Conservation (phyloP, 345 rosid genomes). For the Conringia planisiliqua region DNA sequence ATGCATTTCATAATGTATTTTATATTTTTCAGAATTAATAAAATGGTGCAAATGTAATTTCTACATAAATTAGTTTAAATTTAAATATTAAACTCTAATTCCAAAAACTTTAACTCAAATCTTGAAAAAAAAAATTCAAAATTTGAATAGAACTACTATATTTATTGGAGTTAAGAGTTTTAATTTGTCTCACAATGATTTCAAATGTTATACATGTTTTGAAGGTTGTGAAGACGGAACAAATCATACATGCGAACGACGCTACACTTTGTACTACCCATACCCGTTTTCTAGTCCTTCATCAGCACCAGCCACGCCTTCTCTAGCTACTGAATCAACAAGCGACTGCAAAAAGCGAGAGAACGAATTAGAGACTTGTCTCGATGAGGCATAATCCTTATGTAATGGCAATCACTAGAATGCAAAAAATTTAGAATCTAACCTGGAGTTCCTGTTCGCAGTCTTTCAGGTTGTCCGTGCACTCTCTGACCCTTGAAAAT, state of each 20-base stretch:
- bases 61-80: too few relatives aligned
- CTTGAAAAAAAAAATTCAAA: too few relatives aligned
- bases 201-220: too few relatives aligned
- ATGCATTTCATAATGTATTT: too few relatives aligned
- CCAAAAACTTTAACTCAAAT: too few relatives aligned
- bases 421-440: slow-evolving; percentile 10
- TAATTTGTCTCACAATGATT: too few relatives aligned
- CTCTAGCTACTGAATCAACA: slow-evolving; percentile 26
- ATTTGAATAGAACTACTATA: too few relatives aligned
- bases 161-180: too few relatives aligned
- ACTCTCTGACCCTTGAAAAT: slow-evolving; percentile 62
- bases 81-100: too few relatives aligned
- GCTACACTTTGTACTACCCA: not conserved
- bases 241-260: slow-evolving; percentile 17
- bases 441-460: slow-evolving; percentile 82
- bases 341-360: slow-evolving; percentile 20
- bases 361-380: not conserved
- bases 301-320: slow-evolving; percentile 21
- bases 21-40: too few relatives aligned
- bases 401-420: slow-evolving; percentile 2
- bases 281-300: slow-evolving; percentile 17
- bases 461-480: slow-evolving; percentile 55
- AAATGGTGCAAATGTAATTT: too few relatives aligned
- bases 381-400: not conserved
- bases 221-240: too few relatives aligned